phyloP scores from a whole-genome alignment of 148 eudicot species.

The Spergularia bocconei region DNA sequence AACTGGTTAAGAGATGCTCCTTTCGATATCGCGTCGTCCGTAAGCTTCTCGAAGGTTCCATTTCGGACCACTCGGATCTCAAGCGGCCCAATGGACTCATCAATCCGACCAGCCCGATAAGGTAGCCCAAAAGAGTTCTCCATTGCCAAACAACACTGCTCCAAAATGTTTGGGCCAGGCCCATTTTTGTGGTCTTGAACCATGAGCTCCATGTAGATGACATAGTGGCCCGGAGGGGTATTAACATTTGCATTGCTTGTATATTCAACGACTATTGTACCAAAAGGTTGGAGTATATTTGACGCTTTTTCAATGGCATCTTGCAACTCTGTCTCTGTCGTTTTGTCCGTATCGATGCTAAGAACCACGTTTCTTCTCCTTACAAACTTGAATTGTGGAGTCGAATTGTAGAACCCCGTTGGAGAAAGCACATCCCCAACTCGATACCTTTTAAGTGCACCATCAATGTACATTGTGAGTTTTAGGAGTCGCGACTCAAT shows the following conservation, averaged over 20 bases:
- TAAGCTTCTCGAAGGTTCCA: constrained; percentile 48
- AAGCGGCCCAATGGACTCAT: constrained; percentile 42
- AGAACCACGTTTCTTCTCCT: constrained; percentile 53
- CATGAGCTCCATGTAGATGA: constrained; percentile 46
- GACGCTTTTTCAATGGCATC: constrained; percentile 37
- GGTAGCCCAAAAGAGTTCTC: constrained; percentile 41
- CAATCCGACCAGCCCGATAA: constrained; percentile 41
- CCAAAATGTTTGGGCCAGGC: constrained; percentile 18
- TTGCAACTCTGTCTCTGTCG: constrained; percentile 47
- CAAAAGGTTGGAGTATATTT: constrained; percentile 6
- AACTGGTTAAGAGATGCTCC: constrained; percentile 49
- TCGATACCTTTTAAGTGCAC: constrained; percentile 27
- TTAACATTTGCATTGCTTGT: constrained; percentile 42
- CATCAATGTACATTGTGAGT: background rate
- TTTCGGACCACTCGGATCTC: constrained; percentile 43
- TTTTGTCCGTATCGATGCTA: constrained; percentile 49
- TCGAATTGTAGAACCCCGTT: constrained; percentile 55
- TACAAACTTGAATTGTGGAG: constrained; percentile 62
- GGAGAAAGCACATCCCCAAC: constrained; percentile 60
- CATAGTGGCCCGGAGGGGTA: constrained; percentile 50
- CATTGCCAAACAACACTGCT: constrained; percentile 41
- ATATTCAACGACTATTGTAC: constrained; percentile 34
- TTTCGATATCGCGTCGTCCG: constrained; percentile 41
- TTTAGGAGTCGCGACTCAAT: background rate
- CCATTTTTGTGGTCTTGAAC: constrained; percentile 1